Evolutionary conservation across 148 eudicot species (phyloP), one percentile per base, ranked within the genome.

Genomic region (Nyssa sinensis): DNA sequence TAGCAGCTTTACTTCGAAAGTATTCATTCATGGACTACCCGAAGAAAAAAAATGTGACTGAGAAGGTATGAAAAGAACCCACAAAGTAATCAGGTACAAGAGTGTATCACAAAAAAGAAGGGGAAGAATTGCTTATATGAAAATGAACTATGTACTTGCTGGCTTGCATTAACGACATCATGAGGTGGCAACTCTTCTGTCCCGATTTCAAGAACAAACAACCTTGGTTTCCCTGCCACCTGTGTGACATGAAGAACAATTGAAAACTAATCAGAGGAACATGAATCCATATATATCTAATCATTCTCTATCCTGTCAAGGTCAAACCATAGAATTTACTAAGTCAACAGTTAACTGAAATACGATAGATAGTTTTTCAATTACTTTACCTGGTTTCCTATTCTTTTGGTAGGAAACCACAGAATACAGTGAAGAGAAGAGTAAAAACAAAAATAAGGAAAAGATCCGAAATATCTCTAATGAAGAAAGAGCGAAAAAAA

Each of bases 101-200:
- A n/a, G n/a, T n/a, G n/a, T n/a, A n/a, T n/a, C 7, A 63, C 7
- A 67, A 49, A 2, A 73, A 66, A 32, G 57, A 37, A 72, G 62
- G n/a, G 21, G 49, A 0, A 70, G 0, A 30, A 58, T 19, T 49
- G 44, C 33, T 71, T 53, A 30, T 35, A 32, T 14, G 61, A 13
- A 62, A 63, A 39, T 51, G 30, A 61, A 39, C 7, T 51, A 65
- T 72, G 29, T 80, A 96, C 99, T 88, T 96, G 97, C 73, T 86
- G 81, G 71, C 92, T 84, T 44, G 97, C 94, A 89, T 67, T 84
- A 62, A 87, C 78, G 73, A 93, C 98, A 82, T 96, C 99, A 71
- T 88, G 85, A 67, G 99, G 84, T 33, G 99, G 99, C 86, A 96
- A 75, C 86, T 96, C 99, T 84, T 96, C 99, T n/a, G 99, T 96